Evolutionary conservation across 2,329 filamentous ascomycete species (phyloP).

Genomic region (Aspergillus eucalypticola): DNA sequence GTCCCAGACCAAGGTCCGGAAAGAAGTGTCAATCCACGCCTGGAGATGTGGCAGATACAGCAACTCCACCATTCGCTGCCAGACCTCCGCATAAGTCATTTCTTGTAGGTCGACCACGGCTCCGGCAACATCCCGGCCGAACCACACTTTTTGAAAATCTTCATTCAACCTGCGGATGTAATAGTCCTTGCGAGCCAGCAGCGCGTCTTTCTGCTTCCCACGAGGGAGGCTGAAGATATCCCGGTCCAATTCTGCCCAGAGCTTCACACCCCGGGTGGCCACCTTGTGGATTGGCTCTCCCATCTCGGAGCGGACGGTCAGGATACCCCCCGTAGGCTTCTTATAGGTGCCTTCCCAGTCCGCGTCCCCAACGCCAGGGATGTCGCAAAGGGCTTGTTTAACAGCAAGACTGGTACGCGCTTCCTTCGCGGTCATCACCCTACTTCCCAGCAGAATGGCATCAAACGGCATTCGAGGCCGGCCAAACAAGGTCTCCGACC

Average conservation of each 20-base stretch:
- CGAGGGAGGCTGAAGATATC: constrained; percentile 6
- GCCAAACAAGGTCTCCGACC: background rate
- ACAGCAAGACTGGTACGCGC: background rate
- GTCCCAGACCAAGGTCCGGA: background rate
- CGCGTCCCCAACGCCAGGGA: background rate
- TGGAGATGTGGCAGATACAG: background rate
- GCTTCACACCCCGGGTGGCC: background rate
- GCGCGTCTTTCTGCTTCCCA: background rate
- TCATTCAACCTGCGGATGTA: constrained; percentile 4
- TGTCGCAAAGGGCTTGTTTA: background rate
- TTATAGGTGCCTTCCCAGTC: background rate
- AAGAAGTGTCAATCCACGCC: background rate
- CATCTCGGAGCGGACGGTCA: constrained; percentile 2
- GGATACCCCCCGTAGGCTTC: background rate
- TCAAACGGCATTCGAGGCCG: background rate
- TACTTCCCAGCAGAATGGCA: background rate
- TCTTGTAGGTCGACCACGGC: background rate
- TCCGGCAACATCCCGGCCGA: background rate
- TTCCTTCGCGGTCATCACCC: background rate
- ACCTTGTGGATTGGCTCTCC: constrained; percentile 3
- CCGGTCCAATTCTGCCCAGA: constrained; percentile 7
- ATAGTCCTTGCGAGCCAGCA: background rate
- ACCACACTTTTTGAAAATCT: constrained; percentile 6
- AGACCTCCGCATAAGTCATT: background rate
- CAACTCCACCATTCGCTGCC: background rate